phyloP scores from a whole-genome alignment of 2,329 filamentous ascomycete genomes.

The Aspergillus sp. region DNA sequence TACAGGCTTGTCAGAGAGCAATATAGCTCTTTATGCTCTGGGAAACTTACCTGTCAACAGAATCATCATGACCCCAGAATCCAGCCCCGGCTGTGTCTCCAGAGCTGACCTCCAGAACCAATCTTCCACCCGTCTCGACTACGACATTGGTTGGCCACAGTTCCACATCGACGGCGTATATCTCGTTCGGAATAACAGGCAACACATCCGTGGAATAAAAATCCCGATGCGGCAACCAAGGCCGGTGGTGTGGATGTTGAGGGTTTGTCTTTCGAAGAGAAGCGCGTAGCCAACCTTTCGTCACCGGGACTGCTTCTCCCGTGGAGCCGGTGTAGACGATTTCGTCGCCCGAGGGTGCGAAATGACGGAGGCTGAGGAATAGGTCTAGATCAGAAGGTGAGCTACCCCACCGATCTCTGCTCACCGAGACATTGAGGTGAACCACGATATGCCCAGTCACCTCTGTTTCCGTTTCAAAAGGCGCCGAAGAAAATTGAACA shows the following conservation, averaged over 20 bases:
- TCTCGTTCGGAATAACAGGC: constrained; percentile 44
- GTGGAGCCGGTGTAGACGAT: constrained; percentile 53
- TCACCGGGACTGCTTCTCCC: constrained; percentile 50
- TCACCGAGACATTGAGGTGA: constrained; percentile 58
- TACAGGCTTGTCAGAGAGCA: no score
- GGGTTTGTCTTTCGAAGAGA: constrained; percentile 47
- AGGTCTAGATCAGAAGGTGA: constrained; percentile 49
- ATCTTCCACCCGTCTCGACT: constrained; percentile 14
- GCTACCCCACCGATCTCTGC: constrained; percentile 24
- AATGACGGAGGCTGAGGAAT: constrained; percentile 53
- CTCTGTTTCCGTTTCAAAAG: constrained; percentile 40
- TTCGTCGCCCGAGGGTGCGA: constrained; percentile 46
- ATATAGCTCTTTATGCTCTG: background rate
- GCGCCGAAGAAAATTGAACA: no score
- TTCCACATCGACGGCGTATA: constrained; percentile 48
- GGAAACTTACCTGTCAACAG: background rate
- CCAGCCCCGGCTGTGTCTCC: background rate
- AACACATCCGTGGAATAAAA: constrained; percentile 39
- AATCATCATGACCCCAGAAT: background rate
- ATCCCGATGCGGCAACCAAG: constrained; percentile 47
- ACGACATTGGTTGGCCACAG: constrained; percentile 32
- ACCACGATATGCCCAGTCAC: constrained; percentile 65
- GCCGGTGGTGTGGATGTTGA: constrained; percentile 43
- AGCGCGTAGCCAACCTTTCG: constrained; percentile 54
- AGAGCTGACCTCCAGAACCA: constrained; percentile 10